phyloP scores from a whole-genome alignment of 495 filamentous ascomycete genomes.

The Daldinia bambusicola region DNA sequence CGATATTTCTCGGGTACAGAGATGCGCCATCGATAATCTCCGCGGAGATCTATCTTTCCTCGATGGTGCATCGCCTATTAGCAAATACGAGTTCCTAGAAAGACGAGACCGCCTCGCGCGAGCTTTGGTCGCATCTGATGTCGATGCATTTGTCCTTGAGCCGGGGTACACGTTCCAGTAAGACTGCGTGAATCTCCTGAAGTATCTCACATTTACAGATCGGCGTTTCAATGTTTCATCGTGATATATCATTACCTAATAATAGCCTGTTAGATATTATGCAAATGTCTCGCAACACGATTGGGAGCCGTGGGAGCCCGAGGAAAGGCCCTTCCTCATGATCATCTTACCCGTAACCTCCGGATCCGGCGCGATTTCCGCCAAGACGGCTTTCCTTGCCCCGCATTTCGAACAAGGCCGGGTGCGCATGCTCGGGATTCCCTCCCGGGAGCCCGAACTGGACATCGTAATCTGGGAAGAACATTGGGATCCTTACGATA shows the following conservation, averaged over 20 bases:
- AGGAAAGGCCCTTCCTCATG: slow-evolving; percentile 68
- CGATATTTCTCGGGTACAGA: slow-evolving; percentile 47
- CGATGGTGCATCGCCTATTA: slow-evolving; percentile 53
- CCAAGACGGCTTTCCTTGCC: slow-evolving; percentile 61
- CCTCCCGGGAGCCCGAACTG: slow-evolving; percentile 53
- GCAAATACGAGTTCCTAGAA: slow-evolving; percentile 55
- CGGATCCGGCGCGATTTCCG: slow-evolving; percentile 52
- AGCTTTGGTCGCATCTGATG: slow-evolving; percentile 56
- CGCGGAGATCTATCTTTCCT: slow-evolving; percentile 59
- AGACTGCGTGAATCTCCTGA: neutral
- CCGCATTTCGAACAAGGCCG: slow-evolving; percentile 66
- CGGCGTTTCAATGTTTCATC: neutral
- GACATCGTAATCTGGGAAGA: slow-evolving; percentile 65
- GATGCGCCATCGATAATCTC: slow-evolving; percentile 59
- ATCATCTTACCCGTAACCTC: slow-evolving; percentile 54
- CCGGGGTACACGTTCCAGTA: slow-evolving; percentile 66
- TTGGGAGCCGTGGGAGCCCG: slow-evolving; percentile 70
- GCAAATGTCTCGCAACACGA: slow-evolving; percentile 64
- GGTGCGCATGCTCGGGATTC: slow-evolving; percentile 62
- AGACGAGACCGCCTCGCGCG: slow-evolving; percentile 59
- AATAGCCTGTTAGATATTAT: slow-evolving; percentile 54
- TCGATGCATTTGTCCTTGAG: slow-evolving; percentile 64
- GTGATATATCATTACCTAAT: neutral
- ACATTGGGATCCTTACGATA: slow-evolving; percentile 66
- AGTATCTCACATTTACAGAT: neutral